Conservation (phyloP, 257 asterid genomes). For the Avicennia marina region DNA sequence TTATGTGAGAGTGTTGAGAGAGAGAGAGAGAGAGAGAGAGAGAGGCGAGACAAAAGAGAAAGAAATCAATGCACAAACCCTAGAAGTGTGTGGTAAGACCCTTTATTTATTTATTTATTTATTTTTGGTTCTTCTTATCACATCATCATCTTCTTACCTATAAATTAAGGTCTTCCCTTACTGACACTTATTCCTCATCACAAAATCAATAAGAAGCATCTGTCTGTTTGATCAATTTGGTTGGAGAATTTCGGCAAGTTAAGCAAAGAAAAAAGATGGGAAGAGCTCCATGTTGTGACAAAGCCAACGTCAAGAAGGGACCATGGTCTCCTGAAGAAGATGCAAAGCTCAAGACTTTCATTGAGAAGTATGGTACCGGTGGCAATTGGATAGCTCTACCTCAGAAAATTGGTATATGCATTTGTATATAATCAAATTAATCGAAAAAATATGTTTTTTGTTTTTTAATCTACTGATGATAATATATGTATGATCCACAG, state of each 20-base stretch:
- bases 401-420: constrained; percentile 65
- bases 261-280: constrained; percentile 47
- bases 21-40: too few species aligned
- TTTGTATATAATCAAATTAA: neutral
- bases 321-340: constrained; percentile 99
- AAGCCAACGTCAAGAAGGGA: constrained; percentile 85
- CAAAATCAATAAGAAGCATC: neutral
- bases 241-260: too few species aligned
- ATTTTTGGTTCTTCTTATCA: constrained; percentile 45
- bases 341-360: constrained; percentile 74
- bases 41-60: too few species aligned
- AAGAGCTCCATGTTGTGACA: constrained; percentile 98
- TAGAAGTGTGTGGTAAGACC: constrained; percentile 41
- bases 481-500: constrained; percentile 23
- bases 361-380: constrained; percentile 74
- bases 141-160: constrained; percentile 63
- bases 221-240: too few species aligned
- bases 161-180: constrained; percentile 62
- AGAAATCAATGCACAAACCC: constrained; percentile 60
- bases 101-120: too few species aligned
- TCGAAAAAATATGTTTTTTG: too few species aligned
- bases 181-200: constrained; percentile 33
- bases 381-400: constrained; percentile 98
- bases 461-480: too few species aligned
- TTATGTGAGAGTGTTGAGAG: constrained; percentile 10